Conservation (phyloP, 1,139 yeast genomes). For the Diutina mesorugosa region DNA sequence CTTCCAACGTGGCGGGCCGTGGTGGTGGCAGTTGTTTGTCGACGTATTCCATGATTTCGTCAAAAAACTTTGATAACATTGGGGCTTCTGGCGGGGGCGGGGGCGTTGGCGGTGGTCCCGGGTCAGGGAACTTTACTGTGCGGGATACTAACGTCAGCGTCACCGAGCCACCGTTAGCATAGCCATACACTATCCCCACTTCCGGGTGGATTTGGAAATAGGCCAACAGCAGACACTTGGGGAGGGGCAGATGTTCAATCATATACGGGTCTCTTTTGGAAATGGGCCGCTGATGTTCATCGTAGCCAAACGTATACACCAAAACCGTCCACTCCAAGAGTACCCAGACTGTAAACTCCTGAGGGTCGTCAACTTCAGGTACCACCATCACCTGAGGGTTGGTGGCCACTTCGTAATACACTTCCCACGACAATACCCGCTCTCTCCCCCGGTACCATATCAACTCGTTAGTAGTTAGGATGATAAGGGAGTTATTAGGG, state of each 20-base stretch:
- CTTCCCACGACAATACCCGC: conserved; percentile 1
- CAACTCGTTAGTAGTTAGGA: background rate
- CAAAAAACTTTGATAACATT: too few species aligned
- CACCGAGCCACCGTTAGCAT: background rate
- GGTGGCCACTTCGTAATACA: background rate
- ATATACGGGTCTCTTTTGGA: background rate
- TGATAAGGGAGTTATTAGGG: background rate
- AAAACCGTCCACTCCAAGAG: background rate
- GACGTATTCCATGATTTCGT: too few species aligned
- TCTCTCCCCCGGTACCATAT: background rate
- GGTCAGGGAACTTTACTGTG: background rate
- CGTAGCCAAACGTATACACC: background rate
- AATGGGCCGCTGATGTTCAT: background rate
- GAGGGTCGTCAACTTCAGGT: background rate
- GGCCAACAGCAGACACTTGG: background rate
- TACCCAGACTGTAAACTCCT: background rate
- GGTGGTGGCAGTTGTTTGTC: background rate
- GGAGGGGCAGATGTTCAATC: background rate
- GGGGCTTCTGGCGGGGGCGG: background rate
- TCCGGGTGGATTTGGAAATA: background rate
- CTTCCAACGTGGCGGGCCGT: background rate
- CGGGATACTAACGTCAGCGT: background rate
- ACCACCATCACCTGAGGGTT: background rate
- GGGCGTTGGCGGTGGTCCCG: background rate
- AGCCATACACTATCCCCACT: background rate